These are phyloP conservation scores for Gossypium thurberi DNA, from an alignment of 345 rosid genomes.

Conservation along the genomic window DNA sequence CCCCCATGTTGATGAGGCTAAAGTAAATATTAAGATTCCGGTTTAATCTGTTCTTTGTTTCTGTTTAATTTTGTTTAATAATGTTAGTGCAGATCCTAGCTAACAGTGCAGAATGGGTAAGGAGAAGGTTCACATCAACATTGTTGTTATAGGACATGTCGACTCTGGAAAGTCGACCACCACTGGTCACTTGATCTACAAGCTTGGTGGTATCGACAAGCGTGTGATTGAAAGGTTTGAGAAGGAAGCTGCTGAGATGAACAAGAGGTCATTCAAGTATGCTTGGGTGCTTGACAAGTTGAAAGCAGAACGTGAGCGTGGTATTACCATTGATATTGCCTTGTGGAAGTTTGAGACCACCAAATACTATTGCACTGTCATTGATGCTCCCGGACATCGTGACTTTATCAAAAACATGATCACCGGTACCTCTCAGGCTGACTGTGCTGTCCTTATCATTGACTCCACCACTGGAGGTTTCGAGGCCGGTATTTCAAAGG, in stretches of 20 bases:
- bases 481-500: slow-evolving; percentile 80
- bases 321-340: slow-evolving; percentile 90
- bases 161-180: slow-evolving; percentile 6
- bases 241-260: slow-evolving; percentile 9
- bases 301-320: slow-evolving; percentile 94
- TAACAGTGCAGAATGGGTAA: neutral
- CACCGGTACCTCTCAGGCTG: slow-evolving; percentile 81
- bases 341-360: slow-evolving; percentile 92
- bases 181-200: slow-evolving; percentile 11
- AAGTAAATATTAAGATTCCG: too few relatives aligned
- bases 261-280: slow-evolving; percentile 6
- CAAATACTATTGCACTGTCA: slow-evolving; percentile 84
- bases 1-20: too few relatives aligned
- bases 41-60: too few relatives aligned
- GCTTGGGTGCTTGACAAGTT: slow-evolving; percentile 67
- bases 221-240: neutral
- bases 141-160: neutral
- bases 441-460: slow-evolving; percentile 72
- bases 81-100: too few relatives aligned
- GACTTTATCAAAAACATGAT: slow-evolving; percentile 82
- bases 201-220: slow-evolving; percentile 7
- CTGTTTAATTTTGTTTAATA: too few relatives aligned
- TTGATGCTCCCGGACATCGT: slow-evolving; percentile 89
- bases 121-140: neutral
- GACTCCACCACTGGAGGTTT: slow-evolving; percentile 86